Percentiles rank a stretch among this genome's conserved stretches.
These are phyloP conservation scores for Sporothrix pseudoabietina DNA, from an alignment of 2,329 filamentous ascomycete species.

Conservation along the genomic window DNA sequence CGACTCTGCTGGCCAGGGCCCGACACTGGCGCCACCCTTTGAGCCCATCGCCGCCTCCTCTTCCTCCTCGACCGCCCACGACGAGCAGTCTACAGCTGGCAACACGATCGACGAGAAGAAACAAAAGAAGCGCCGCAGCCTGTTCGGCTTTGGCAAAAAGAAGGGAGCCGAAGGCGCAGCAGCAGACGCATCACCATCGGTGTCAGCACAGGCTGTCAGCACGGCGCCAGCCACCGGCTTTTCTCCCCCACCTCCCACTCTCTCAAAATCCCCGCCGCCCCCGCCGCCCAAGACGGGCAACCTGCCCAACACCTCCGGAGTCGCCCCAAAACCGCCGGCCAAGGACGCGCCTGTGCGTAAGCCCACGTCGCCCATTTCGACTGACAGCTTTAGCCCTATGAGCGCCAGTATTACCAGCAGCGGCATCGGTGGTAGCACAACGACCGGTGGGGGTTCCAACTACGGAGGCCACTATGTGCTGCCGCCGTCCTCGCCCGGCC, in stretches of 20 bases:
- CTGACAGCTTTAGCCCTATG: slow-evolving; percentile 40
- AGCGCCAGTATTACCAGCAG: slow-evolving; percentile 49
- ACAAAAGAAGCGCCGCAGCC: slow-evolving; percentile 39
- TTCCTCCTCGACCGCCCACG: slow-evolving; percentile 26
- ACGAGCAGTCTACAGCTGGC: slow-evolving; percentile 2
- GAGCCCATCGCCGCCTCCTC: slow-evolving; percentile 29
- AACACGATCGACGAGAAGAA: slow-evolving; percentile 41
- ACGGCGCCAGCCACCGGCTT: slow-evolving; percentile 31
- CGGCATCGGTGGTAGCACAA: slow-evolving; percentile 37
- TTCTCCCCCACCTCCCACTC: not conserved
- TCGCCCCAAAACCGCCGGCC: slow-evolving; percentile 34
- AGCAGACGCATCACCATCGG: not conserved
- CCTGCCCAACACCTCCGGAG: slow-evolving; percentile 26
- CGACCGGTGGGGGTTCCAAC: slow-evolving; percentile 38
- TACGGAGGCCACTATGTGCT: slow-evolving; percentile 42
- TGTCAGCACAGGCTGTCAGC: not conserved
- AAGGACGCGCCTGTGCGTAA: slow-evolving; percentile 44
- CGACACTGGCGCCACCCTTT: slow-evolving; percentile 34
- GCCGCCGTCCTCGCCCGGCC: slow-evolving; percentile 66
- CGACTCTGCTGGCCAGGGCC: slow-evolving; percentile 31
- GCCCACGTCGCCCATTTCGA: slow-evolving; percentile 43
- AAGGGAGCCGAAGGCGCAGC: slow-evolving; percentile 47
- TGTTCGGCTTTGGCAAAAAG: slow-evolving; percentile 41
- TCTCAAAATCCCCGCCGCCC: slow-evolving; percentile 39
- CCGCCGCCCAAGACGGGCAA: slow-evolving; percentile 40